Evolutionary conservation across 371 early-diverging fungal genomes (phyloP), one percentile per base, ranked within the genome.

Genomic region (Mucor piriformis): DNA sequence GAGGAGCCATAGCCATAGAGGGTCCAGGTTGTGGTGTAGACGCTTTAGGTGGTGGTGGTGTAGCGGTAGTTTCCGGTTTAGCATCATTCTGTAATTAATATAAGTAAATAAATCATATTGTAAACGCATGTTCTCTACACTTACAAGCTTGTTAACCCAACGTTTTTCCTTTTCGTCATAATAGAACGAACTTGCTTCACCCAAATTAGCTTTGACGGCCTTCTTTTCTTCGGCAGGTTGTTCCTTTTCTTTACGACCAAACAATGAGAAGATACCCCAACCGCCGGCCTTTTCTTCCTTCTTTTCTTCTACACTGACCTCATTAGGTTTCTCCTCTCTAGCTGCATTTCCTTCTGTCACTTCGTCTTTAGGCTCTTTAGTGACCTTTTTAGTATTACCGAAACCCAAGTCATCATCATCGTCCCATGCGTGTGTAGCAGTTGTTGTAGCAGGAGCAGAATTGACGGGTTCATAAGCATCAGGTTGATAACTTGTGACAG

Each of bases 111-210:
- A 16, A n/a, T 32, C 15, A 8, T 32, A 32, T 15, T 16, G 3
- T 20, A 18, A 7, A 5, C 3, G 20, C n/a, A 33, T 6, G 11
- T 20, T 29, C 21, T 2, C 10, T 6, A 3, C 24, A 64, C 72
- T 72, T 66, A 75, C 79, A 32, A 59, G 58, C 50, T 79, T 83
- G 61, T 83, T 83, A 35, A 85, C 75, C 85, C 85, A 85, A 24
- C 83, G 73, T 43, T 79, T 74, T 51, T 79, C 81, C 27, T 81
- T 83, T 13, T 84, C 84, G 46, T 90, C 91, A 66, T 80, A 90
- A 57, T 87, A 85, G 60, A 90, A 90, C 11, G 76, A 56, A 37
- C 70, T 86, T 58, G 85, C 75, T 64, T 88, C 87, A 34, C 89
- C 89, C 34, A 90, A 66, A 50, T 90, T 87, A 12, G 91, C 91